Base-by-base conservation (phyloP, 177 flowering plant genomes). In the Tripterygium wilfordii region DNA sequence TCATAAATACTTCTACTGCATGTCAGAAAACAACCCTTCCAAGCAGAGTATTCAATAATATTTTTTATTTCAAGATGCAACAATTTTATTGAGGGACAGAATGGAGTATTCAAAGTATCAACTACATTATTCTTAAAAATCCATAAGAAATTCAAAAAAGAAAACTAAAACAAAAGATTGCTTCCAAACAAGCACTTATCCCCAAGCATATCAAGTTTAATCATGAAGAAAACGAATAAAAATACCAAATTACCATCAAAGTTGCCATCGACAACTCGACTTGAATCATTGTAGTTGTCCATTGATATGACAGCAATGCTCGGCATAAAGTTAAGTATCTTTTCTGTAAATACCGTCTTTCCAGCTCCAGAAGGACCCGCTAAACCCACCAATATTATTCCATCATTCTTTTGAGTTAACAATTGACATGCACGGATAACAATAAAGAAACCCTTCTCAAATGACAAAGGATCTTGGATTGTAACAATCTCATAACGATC, bases 351-450 rank as follows among this genome's bases (percentile, higher is more conserved):
- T 1, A 83, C 72, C 39, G 96, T 87, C 71, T 94, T 94, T 62
- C 99, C 96, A 55, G 99, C 95, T 6, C 97, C 99, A 41, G 96
- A 89, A 24, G 95, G 99, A 33, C 99, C 99, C 8, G 97, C 96
- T 44, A 89, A 44, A 12, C 97, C 99, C 15, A 89, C 72, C 51
- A 89, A 53, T 64, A 85, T 68, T 27, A 94, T 60, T 24, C 95
- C 99, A 43, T 81, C 86, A 67, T 85, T 94, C 61, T 85, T 79
- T 44, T 87, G 96, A 22, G 86, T 75, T 56, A 94, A 59, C 61
- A 83, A 56, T 41, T 94, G 97, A 73, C 95, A 87, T 26, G 95
- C 95, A 38, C 97, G 94, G 35, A 89, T 73, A 1, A 89, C 96
- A 36, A 73, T 61, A 61, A 84, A 92, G 72, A 92, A 89, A 2